Evolutionary conservation across 306 rosid genomes (phyloP).

Genomic region (Carpinus fangiana): DNA sequence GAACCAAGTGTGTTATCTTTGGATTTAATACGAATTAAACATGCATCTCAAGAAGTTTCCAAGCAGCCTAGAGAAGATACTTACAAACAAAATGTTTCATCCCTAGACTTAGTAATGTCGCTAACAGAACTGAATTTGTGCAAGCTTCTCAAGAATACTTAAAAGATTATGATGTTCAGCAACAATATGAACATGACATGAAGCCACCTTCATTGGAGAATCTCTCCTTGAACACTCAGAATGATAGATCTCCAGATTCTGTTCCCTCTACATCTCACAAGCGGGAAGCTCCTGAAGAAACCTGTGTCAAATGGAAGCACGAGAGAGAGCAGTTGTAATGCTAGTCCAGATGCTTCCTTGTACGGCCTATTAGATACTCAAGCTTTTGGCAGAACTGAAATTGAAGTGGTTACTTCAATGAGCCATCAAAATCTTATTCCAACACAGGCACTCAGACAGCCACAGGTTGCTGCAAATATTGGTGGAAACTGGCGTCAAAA

Average conservation of each 20-base stretch:
- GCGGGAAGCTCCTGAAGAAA: conserved; percentile 43
- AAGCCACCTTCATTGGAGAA: conserved; percentile 43
- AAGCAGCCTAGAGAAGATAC: conserved; percentile 28
- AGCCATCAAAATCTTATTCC: conserved; percentile 36
- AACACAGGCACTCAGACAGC: conserved; percentile 37
- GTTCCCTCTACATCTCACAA: conserved; percentile 26
- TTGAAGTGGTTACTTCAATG: conserved; percentile 43
- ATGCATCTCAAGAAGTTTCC: conserved; percentile 38
- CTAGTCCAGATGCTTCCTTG: conserved; percentile 31
- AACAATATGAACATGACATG: conserved; percentile 37
- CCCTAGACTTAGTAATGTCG: conserved; percentile 35
- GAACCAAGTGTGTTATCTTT: conserved; percentile 32
- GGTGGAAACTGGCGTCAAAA: conserved; percentile 49
- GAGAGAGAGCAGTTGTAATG: conserved; percentile 29
- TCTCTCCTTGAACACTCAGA: conserved; percentile 37
- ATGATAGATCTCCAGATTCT: conserved; percentile 34
- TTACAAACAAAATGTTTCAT: conserved; percentile 33
- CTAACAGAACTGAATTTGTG: conserved; percentile 38
- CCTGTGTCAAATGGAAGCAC: conserved; percentile 33
- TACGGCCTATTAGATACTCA: conserved; percentile 38
- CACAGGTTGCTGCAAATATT: conserved; percentile 32
- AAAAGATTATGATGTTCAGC: conserved; percentile 37
- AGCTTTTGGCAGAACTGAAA: conserved; percentile 42
- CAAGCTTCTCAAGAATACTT: conserved; percentile 42
- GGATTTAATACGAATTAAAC: conserved; percentile 38